Evolutionary conservation across 2,329 filamentous ascomycete species (phyloP).

Genomic region (Nothophoma quercina): DNA sequence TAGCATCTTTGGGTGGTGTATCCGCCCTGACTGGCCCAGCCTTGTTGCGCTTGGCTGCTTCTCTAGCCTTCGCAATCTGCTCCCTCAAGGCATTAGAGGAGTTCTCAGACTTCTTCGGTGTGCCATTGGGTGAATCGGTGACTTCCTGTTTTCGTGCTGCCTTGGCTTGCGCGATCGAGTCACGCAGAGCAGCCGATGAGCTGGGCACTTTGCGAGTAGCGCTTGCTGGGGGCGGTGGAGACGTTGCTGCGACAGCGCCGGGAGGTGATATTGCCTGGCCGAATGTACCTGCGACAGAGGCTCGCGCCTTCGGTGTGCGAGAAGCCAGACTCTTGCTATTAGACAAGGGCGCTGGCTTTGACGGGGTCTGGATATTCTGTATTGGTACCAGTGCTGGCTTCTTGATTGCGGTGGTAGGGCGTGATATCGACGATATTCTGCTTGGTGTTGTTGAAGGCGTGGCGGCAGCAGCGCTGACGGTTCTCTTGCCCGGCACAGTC

Average conservation of each 20-base stretch:
- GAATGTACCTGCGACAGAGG: constrained; percentile 46
- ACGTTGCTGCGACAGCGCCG: constrained; percentile 22
- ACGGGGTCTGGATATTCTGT: constrained; percentile 36
- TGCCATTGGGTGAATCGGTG: constrained; percentile 12
- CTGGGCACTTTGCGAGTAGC: constrained; percentile 61
- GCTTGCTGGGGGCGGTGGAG: constrained; percentile 35
- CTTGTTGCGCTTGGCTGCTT: constrained; percentile 65
- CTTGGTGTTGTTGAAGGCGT: constrained; percentile 40
- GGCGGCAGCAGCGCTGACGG: constrained; percentile 40
- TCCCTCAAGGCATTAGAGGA: constrained; percentile 85
- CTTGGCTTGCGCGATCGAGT: constrained; percentile 93
- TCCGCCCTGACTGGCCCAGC: constrained; percentile 30
- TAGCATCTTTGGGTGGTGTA: constrained; percentile 42
- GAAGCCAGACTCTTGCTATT: constrained; percentile 48
- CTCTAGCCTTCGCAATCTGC: constrained; percentile 89
- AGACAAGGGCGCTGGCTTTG: constrained; percentile 41
- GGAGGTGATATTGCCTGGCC: constrained; percentile 44
- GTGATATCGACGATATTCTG: constrained; percentile 42
- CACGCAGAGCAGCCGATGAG: constrained; percentile 81
- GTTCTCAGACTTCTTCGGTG: constrained; percentile 59
- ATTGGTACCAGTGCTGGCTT: constrained; percentile 38
- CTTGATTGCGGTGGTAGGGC: constrained; percentile 41
- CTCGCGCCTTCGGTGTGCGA: constrained; percentile 42
- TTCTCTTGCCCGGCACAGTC: constrained; percentile 48
- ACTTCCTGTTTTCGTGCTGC: constrained; percentile 66